These are phyloP conservation scores for apple (Malus domestica) DNA, from an alignment of 306 rosid species.

Conservation along the genomic window DNA sequence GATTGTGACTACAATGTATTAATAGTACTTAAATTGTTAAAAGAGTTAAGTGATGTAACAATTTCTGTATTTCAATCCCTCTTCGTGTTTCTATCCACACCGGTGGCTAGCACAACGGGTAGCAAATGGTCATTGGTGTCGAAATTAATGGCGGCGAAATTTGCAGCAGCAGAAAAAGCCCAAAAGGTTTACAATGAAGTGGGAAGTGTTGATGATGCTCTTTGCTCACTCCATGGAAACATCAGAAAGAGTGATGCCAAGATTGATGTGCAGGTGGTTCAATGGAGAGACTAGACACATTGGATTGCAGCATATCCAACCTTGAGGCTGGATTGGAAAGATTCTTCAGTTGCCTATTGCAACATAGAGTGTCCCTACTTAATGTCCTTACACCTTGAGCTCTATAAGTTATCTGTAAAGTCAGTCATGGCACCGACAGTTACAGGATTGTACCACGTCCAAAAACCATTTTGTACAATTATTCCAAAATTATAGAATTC, in stretches of 20 bases:
- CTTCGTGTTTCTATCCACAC: conserved; percentile 39
- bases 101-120: conserved; percentile 33
- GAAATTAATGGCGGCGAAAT: conserved; percentile 30
- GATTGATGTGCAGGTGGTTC: conserved; percentile 37
- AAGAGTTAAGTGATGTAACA: conserved; percentile 43
- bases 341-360: conserved; percentile 56
- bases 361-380: conserved; percentile 67
- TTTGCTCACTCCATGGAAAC: conserved; percentile 35
- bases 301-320: conserved; percentile 34
- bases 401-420: background rate
- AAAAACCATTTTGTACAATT: background rate
- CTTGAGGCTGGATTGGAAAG: conserved; percentile 48
- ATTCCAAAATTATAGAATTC: background rate
- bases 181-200: conserved; percentile 36
- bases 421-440: conserved; percentile 7
- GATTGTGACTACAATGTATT: conserved; percentile 30
- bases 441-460: background rate
- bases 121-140: conserved; percentile 38
- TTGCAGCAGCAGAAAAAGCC: conserved; percentile 28
- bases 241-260: conserved; percentile 9
- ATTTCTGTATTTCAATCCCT: conserved; percentile 39
- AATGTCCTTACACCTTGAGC: conserved; percentile 49
- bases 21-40: conserved; percentile 32
- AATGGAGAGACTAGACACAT: conserved; percentile 36
- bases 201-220: conserved; percentile 32